Conservation (phyloP, 257 asterid species). For the Salvia rosmarinus region DNA sequence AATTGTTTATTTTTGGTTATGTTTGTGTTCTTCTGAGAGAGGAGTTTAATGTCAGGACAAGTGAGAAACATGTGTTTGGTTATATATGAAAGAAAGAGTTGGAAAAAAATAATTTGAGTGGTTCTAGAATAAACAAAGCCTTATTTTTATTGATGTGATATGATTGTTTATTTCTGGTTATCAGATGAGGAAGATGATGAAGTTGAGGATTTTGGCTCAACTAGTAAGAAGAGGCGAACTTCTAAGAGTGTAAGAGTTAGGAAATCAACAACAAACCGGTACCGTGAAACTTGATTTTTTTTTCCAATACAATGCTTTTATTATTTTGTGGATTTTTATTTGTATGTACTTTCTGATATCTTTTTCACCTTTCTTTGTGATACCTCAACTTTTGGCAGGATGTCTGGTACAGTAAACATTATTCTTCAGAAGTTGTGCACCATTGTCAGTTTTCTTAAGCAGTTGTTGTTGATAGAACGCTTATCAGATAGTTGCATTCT, state of each 20-base stretch:
- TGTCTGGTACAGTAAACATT: constrained; percentile 65
- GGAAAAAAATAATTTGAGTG: not conserved
- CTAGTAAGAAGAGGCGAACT: constrained; percentile 81
- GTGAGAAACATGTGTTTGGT: not conserved
- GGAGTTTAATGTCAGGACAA: not conserved
- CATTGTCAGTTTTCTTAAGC: constrained; percentile 81
- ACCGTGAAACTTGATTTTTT: constrained; percentile 21
- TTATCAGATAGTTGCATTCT: constrained; percentile 94
- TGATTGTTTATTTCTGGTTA: constrained; percentile 31
- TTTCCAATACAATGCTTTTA: constrained; percentile 6
- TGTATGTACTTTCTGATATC: constrained; percentile 1
- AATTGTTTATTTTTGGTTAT: not conserved
- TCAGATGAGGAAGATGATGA: constrained; percentile 85
- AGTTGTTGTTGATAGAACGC: constrained; percentile 80
- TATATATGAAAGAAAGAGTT: not conserved
- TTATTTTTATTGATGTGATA: constrained; percentile 19
- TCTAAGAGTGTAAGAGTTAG: constrained; percentile 58
- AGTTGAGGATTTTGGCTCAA: constrained; percentile 68
- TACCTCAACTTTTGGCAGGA: constrained; percentile 50
- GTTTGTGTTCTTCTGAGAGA: not conserved
- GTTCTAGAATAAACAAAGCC: not conserved
- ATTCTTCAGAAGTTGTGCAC: constrained; percentile 95
- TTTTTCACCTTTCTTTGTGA: constrained; percentile 29
- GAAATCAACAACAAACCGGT: constrained; percentile 76
- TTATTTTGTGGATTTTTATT: not conserved